Evolutionary conservation across 768 basidiomycete species (phyloP), one percentile per base, ranked within the genome.

Genomic region (Scleroderma citrinum): DNA sequence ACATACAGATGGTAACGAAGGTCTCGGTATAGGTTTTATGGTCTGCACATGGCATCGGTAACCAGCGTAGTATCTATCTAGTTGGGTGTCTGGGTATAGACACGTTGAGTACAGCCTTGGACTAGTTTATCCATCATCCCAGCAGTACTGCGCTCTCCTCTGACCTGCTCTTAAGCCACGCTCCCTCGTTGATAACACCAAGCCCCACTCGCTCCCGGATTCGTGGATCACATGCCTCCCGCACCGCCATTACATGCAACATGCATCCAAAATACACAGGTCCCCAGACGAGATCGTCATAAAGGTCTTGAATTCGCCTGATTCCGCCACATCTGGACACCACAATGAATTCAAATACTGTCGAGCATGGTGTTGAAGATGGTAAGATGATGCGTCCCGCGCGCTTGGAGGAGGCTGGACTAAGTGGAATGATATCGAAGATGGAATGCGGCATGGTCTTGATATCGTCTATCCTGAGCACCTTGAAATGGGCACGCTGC

Each of bases 401-500:
- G 16, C 23, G 21, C 13, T 14, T 29, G 13, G 14, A 16, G 3
- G 14, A 10, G 16, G 40, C 12, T 29, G 24, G 40, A 26, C 23
- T 14, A 21, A 26, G 23, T 1, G 24, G 40, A 10, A 24, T 16
- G 2, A 42, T n/a, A 29, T 32, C 14, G 30, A 44, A 44, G 19
- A 44, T 16, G 20, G 43, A 29, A 11, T 44, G 21, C 26, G 26
- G 26, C 26, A 29, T 29, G 13, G 43, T 20, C 10, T n/a, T 31
- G 14, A 17, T n/a, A 4, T n/a, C 24, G 17, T 44, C 58, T 53
- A 64, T 57, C 17, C 17, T 17, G 26, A 46, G 36, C 48, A 56
- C 56, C 24, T 11, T 35, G 17, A 62, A 55, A 12, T 17, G n/a
- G 6, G 56, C 47, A 7, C 49, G 50, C 12, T 45, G 55, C 14